A percentile compares a stretch with the other conserved stretches of the same genome.
Evolutionary conservation across 176 grass and related monocot species (phyloP).

Genomic region (Secale cereale): DNA sequence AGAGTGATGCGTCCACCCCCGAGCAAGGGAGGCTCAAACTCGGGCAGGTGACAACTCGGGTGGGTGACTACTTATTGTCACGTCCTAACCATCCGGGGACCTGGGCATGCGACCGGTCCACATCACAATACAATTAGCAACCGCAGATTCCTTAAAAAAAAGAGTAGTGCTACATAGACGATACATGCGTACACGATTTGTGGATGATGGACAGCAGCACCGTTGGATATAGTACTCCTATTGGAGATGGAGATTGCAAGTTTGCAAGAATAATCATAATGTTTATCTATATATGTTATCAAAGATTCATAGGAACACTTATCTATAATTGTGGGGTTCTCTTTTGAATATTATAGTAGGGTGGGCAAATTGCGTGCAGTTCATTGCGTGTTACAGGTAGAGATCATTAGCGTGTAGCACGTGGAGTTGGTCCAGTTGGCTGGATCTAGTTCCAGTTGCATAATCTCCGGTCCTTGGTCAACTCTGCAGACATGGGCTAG

Average conservation of each 20-base stretch:
- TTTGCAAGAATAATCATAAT: background rate
- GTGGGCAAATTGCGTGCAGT: background rate
- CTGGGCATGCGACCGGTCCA: too few relatives aligned
- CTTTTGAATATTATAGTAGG: background rate
- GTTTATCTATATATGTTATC: background rate
- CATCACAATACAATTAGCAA: background rate
- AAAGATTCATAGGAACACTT: background rate
- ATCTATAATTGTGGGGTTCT: background rate
- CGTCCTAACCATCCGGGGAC: background rate
- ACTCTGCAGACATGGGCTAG: background rate
- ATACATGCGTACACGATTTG: too few relatives aligned
- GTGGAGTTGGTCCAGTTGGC: background rate
- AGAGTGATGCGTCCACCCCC: too few relatives aligned
- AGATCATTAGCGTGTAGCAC: background rate
- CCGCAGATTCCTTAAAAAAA: background rate
- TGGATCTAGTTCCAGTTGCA: background rate
- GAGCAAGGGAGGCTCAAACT: background rate
- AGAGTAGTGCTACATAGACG: too few relatives aligned
- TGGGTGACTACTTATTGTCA: background rate
- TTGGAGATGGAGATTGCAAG: background rate
- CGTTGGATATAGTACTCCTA: background rate
- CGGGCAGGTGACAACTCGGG: background rate
- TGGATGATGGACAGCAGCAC: too few relatives aligned
- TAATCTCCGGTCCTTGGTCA: background rate
- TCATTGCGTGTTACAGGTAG: background rate